Evolutionary conservation across 108 stramenopile genomes (phyloP).

Genomic region (Skeletonema grethae): DNA sequence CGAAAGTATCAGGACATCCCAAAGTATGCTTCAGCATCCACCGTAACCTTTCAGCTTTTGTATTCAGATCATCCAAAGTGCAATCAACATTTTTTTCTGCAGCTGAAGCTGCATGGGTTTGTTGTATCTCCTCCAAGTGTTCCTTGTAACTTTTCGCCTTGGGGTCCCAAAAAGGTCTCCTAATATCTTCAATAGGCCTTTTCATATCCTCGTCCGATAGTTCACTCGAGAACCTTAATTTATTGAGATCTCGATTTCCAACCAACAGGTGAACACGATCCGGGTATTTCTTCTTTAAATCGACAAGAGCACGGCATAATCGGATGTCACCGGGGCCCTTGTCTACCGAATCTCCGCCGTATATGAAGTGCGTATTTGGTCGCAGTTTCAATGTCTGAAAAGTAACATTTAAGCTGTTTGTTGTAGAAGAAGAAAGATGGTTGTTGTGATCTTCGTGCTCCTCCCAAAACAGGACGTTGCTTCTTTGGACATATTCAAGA

Average conservation of each 20-base stretch:
- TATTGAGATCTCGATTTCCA: conserved; percentile 84
- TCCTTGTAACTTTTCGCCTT: conserved; percentile 43
- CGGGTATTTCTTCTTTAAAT: conserved; percentile 58
- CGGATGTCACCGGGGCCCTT: conserved; percentile 79
- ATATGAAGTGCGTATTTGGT: conserved; percentile 60
- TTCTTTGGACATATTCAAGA: conserved; percentile 45
- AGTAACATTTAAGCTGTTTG: background rate
- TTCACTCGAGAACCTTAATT: conserved; percentile 64
- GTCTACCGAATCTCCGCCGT: conserved; percentile 75
- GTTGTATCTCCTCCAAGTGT: conserved; percentile 36
- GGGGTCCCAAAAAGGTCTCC: conserved; percentile 64
- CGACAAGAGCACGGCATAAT: conserved; percentile 52
- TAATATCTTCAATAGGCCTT: conserved; percentile 36
- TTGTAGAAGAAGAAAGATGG: background rate
- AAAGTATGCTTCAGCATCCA: conserved; percentile 68
- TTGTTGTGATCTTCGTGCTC: conserved; percentile 9
- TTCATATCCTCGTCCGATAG: conserved; percentile 48
- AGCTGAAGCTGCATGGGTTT: background rate
- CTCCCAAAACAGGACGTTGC: conserved; percentile 49
- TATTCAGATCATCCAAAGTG: conserved; percentile 36
- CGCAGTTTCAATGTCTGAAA: conserved; percentile 31
- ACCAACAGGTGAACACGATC: conserved; percentile 66
- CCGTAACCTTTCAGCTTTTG: conserved; percentile 45
- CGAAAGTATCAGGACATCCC: conserved; percentile 70
- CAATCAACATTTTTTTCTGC: background rate